phyloP scores from a whole-genome alignment of 148 eudicot genomes.

The Rhododendron simsii region DNA sequence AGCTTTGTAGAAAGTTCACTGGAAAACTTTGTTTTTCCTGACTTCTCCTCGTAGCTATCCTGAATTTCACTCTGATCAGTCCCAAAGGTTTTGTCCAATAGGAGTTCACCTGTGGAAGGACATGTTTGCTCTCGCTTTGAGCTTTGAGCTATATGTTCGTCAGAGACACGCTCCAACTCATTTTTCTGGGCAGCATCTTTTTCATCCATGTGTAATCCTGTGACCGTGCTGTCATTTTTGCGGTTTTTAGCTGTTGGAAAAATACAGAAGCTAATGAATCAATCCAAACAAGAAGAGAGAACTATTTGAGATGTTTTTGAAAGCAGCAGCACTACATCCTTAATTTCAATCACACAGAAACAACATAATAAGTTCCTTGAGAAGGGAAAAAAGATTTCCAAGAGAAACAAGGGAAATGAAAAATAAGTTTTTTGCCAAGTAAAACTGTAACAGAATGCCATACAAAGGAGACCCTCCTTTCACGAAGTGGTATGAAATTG shows the following conservation, averaged over 20 bases:
- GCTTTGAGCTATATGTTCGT: slow-evolving; percentile 28
- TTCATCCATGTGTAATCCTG: slow-evolving; percentile 15
- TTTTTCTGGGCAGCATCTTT: slow-evolving; percentile 19
- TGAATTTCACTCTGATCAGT: slow-evolving; percentile 14
- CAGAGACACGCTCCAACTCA: slow-evolving; percentile 25
- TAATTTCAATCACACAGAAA: neutral
- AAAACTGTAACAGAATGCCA: neutral
- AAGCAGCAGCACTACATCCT: neutral
- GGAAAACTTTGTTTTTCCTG: slow-evolving; percentile 14
- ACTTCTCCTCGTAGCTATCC: slow-evolving; percentile 17
- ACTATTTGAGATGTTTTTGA: neutral
- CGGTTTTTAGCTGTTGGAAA: slow-evolving; percentile 53
- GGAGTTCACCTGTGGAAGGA: slow-evolving; percentile 20
- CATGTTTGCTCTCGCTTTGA: slow-evolving; percentile 26
- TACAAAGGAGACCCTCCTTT: neutral
- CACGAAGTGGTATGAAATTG: neutral
- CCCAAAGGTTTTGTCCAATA: slow-evolving; percentile 15
- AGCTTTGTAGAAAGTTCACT: slow-evolving; percentile 16
- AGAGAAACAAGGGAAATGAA: neutral
- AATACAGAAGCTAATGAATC: slow-evolving; percentile 8
- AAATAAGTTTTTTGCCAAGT: neutral
- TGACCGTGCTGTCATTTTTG: slow-evolving; percentile 15
- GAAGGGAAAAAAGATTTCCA: neutral
- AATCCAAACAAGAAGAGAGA: neutral
- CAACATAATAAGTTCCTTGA: neutral